These are phyloP conservation scores for Neonectria coccinea DNA, from an alignment of 2,329 filamentous ascomycete species.

Conservation along the genomic window DNA sequence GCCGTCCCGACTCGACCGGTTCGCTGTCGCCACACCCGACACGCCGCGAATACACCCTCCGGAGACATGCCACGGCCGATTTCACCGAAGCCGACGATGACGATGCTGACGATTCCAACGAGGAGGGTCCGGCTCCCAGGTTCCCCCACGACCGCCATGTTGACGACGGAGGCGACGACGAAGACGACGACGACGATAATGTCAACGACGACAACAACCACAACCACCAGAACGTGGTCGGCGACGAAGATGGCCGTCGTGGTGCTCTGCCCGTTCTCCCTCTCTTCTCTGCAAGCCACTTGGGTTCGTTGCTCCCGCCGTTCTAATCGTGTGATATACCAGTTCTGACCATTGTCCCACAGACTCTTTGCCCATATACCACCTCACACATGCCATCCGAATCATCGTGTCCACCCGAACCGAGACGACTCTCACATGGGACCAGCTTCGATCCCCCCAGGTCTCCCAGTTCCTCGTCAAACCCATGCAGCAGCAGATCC, in stretches of 20 bases:
- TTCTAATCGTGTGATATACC: not conserved
- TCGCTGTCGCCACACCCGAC: conserved; percentile 49
- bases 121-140: conserved; percentile 48
- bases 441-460: conserved; percentile 94
- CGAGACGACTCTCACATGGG: conserved; percentile 94
- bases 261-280: conserved; percentile 67
- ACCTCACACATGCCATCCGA: conserved; percentile 89
- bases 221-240: conserved; percentile 47
- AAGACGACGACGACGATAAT: conserved; percentile 60
- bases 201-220: conserved; percentile 54
- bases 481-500: conserved; percentile 92
- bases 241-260: conserved; percentile 45
- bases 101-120: conserved; percentile 56
- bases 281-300: conserved; percentile 82
- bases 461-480: conserved; percentile 96
- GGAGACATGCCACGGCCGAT: conserved; percentile 70
- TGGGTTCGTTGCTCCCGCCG: conserved; percentile 64
- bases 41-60: conserved; percentile 44
- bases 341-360: conserved; percentile 26
- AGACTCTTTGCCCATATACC: conserved; percentile 91
- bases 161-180: conserved; percentile 60
- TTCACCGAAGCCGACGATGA: conserved; percentile 74
- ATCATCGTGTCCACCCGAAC: conserved; percentile 85
- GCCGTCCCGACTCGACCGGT: conserved; percentile 43
- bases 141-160: conserved; percentile 37